Evolutionary conservation across 768 basidiomycete species (phyloP).

Genomic region (Suillus placidus): DNA sequence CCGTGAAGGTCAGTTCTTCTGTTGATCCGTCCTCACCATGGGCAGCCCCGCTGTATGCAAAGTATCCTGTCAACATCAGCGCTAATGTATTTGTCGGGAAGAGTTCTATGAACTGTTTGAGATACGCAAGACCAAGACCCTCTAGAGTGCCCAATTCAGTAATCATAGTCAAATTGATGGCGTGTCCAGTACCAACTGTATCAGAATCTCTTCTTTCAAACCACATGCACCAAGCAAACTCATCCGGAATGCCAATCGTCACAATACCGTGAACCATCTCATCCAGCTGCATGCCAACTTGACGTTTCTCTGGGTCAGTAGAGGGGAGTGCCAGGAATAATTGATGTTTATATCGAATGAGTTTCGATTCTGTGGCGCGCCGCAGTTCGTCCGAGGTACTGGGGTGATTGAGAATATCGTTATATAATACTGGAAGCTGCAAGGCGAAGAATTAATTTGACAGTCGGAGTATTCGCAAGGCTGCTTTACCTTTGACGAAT

Average conservation of each 20-base stretch:
- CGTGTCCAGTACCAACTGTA: constrained; percentile 55
- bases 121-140: constrained; percentile 56
- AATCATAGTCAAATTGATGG: not conserved
- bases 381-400: constrained; percentile 79
- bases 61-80: constrained; percentile 65
- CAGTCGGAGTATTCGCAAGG: not conserved
- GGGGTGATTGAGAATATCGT: constrained; percentile 82
- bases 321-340: constrained; percentile 64
- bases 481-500: constrained; percentile 55
- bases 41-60: constrained; percentile 57
- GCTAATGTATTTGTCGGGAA: constrained; percentile 67
- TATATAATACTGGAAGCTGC: constrained; percentile 73
- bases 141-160: constrained; percentile 41
- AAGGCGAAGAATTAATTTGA: constrained; percentile 11
- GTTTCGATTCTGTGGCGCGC: constrained; percentile 73
- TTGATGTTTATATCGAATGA: constrained; percentile 64
- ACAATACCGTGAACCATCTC: constrained; percentile 75
- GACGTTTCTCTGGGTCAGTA: constrained; percentile 43
- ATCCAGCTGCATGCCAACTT: constrained; percentile 64
- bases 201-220: constrained; percentile 76
- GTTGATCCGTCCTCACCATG: constrained; percentile 43
- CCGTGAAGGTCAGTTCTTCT: constrained; percentile 18
- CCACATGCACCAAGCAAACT: constrained; percentile 78
- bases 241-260: constrained; percentile 74
- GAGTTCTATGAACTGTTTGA: constrained; percentile 62